Evolutionary conservation across 1,284 basidiomycete genomes (phyloP).

Genomic region (Heterobasidion parviporum): DNA sequence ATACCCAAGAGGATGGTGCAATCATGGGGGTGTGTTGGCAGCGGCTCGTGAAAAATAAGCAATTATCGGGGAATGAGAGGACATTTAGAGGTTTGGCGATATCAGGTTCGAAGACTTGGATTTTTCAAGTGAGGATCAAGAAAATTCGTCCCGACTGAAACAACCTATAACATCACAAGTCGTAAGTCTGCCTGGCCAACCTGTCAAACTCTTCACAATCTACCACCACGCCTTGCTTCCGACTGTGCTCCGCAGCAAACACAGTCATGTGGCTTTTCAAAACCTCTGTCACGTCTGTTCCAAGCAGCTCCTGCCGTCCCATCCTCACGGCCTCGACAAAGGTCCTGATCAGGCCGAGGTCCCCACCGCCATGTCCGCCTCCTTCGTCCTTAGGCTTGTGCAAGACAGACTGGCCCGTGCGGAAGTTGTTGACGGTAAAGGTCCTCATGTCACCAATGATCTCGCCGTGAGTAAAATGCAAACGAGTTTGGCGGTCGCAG

Average conservation of each 20-base stretch:
- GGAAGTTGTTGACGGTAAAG: slow-evolving; percentile 76
- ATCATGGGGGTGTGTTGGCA: too few species aligned
- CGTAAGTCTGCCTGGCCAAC: slow-evolving; percentile 28
- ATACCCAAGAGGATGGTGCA: too few species aligned
- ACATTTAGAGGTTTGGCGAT: too few species aligned
- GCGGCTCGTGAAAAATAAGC: too few species aligned
- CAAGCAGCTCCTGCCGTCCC: slow-evolving; percentile 53
- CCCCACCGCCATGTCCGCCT: slow-evolving; percentile 77
- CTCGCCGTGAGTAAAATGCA: slow-evolving; percentile 79
- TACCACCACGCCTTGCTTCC: slow-evolving; percentile 58
- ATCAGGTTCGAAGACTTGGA: too few species aligned
- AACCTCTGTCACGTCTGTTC: slow-evolving; percentile 60
- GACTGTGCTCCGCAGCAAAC: slow-evolving; percentile 76
- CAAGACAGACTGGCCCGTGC: slow-evolving; percentile 37
- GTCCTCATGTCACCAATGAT: slow-evolving; percentile 74
- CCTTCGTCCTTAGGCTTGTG: slow-evolving; percentile 50
- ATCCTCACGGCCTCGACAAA: slow-evolving; percentile 69
- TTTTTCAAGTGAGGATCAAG: too few species aligned
- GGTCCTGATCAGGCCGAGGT: slow-evolving; percentile 58
- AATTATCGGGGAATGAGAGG: too few species aligned
- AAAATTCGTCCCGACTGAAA: too few species aligned
- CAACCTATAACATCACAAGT: too few species aligned
- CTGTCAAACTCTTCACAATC: slow-evolving; percentile 56
- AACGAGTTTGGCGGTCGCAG: slow-evolving; percentile 67
- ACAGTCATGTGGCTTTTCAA: slow-evolving; percentile 74